Evolutionary conservation across 202 grass and related monocot genomes (phyloP).

Genomic region (Elaeis oleifera): DNA sequence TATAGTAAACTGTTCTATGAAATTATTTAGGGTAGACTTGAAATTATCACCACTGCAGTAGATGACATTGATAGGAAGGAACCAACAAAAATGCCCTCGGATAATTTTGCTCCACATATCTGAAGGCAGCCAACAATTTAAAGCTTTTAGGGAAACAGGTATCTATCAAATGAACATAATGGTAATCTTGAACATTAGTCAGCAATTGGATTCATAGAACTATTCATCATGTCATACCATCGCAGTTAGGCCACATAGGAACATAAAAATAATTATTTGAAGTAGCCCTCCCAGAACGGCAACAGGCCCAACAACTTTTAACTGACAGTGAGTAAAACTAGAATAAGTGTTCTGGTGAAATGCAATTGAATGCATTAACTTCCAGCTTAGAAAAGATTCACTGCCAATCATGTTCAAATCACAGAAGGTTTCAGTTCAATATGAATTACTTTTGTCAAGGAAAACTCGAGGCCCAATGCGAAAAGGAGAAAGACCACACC

Average conservation of each 20-base stretch:
- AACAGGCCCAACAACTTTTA: conserved; percentile 82
- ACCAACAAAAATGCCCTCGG: conserved; percentile 88
- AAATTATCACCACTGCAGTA: conserved; percentile 90
- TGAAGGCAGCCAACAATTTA: conserved; percentile 29
- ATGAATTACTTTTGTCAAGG: conserved; percentile 63
- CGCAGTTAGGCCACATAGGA: conserved; percentile 93
- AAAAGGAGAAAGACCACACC: conserved; percentile 99
- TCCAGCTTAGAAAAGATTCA: not conserved
- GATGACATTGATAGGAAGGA: conserved; percentile 99
- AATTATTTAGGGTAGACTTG: conserved; percentile 1
- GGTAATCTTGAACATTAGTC: too few relatives aligned
- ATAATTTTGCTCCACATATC: conserved; percentile 86
- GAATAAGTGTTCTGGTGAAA: conserved; percentile 6
- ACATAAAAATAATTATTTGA: conserved; percentile 97
- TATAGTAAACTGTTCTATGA: too few relatives aligned
- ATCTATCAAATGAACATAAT: too few relatives aligned
- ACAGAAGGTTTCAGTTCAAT: conserved; percentile 5
- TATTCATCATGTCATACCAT: conserved; percentile 34
- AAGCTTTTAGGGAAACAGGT: too few relatives aligned
- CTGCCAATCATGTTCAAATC: not conserved
- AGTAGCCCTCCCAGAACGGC: conserved; percentile 93
- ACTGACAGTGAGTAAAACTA: conserved; percentile 40
- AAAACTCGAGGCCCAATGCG: conserved; percentile 95
- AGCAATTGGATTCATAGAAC: too few relatives aligned
- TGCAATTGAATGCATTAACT: too few relatives aligned